Evolutionary conservation across 495 filamentous ascomycete genomes (phyloP), one percentile per base, ranked within the genome.

Genomic region (Hypoxylon perforatum): DNA sequence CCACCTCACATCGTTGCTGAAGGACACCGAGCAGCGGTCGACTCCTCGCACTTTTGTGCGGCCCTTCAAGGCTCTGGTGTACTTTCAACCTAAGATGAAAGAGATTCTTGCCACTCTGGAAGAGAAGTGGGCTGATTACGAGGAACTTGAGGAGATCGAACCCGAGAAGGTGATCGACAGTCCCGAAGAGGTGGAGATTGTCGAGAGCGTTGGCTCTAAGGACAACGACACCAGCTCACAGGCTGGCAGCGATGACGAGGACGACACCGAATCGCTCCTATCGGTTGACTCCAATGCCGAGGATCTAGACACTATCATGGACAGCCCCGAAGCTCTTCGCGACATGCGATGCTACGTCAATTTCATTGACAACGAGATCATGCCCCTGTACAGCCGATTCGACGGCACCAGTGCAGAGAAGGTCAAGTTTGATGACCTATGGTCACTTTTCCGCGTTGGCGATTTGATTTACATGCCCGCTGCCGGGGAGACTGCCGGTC

Each of bases 41-140:
- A 71, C 60, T 4, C 76, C 76, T 1, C 74, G 74, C 7, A 75
- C 71, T 4, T 80, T 78, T 49, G 47, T 76, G 35, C 69, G 76
- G 4, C 79, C 79, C 9, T 82, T 80, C 69, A 74, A 76, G 47
- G 38, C 72, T 6, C 52, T 80, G n/a, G 63, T 75, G 25, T 78
- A 80, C 64, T 75, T 72, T 42, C 77, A 77, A 33, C 72, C 73
- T 4, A 53, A 72, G 60, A 76, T 82, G 67, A 71, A 72, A 36
- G 63, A 79, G 41, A 59, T 65, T 10, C 73, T 80, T 8, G 60
- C 56, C 22, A 65, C 62, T 18, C 71, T 82, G 7, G 78, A 80
- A 51, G 67, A 70, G 59, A 78, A 73, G 44, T 79, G 73, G 75
- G 75, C 63, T 8, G 70, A 76, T 25, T 61, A 67, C 15, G 72